Percentiles rank a stretch among this genome's conserved stretches.
These are phyloP conservation scores for Xylaria hypoxylon DNA, from an alignment of 2,329 filamentous ascomycete species.

Conservation along the genomic window DNA sequence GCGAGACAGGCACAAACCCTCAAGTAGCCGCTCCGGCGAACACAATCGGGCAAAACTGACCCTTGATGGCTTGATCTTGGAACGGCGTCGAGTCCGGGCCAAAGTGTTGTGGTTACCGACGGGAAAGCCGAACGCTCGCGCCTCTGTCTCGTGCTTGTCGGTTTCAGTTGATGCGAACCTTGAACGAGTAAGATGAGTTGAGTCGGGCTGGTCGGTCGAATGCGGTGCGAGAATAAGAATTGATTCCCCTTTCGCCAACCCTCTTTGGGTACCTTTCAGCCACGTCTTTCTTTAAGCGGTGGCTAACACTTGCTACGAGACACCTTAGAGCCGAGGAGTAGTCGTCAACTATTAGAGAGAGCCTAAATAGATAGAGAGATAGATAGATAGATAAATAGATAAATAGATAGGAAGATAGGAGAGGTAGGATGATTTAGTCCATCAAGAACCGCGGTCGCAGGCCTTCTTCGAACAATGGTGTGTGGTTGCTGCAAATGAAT, in stretches of 20 bases:
- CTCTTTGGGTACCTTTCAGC: conserved; percentile 22
- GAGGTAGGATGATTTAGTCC: neutral
- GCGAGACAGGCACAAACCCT: conserved; percentile 15
- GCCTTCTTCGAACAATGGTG: neutral
- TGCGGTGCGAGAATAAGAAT: conserved; percentile 33
- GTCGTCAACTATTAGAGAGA: conserved; percentile 1
- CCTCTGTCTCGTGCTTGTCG: conserved; percentile 2
- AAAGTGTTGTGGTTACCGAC: conserved; percentile 22
- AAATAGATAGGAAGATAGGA: neutral
- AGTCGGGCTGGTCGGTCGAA: conserved; percentile 21
- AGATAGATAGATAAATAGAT: neutral
- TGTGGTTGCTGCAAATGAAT: conserved; percentile 4
- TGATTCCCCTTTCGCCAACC: neutral
- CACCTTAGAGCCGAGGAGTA: neutral
- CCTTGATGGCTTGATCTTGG: neutral
- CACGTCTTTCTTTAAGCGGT: conserved; percentile 22
- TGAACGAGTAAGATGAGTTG: conserved; percentile 1
- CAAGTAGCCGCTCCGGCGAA: neutral
- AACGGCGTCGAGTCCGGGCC: neutral
- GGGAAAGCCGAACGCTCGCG: conserved; percentile 5
- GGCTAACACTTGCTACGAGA: conserved; percentile 19
- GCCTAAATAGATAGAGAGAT: neutral
- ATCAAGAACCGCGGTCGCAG: conserved; percentile 3
- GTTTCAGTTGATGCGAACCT: conserved; percentile 18
- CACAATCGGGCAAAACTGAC: conserved; percentile 2